Percentiles rank a stretch among this genome's conserved stretches.
phyloP scores from a whole-genome alignment of 1,139 yeast species.

The Suhomyces wounanorum region DNA sequence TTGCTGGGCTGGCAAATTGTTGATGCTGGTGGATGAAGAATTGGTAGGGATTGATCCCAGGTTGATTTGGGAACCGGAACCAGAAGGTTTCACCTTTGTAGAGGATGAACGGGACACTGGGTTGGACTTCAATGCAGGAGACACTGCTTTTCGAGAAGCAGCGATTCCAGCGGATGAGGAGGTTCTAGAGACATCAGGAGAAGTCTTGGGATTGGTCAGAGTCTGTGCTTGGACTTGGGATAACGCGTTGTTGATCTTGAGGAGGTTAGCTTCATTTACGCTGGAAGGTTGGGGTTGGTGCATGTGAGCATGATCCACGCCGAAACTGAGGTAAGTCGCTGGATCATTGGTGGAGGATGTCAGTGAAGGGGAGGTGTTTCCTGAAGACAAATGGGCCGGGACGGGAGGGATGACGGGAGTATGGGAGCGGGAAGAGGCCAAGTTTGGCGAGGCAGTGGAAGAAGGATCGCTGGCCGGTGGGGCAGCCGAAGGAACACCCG shows the following conservation, averaged over 20 bases:
- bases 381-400: slow-evolving; percentile 3
- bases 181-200: slow-evolving; percentile 20
- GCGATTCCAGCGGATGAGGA: slow-evolving; percentile 17
- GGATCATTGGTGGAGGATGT: slow-evolving; percentile 15
- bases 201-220: slow-evolving; percentile 7
- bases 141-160: slow-evolving; percentile 8
- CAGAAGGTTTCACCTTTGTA: slow-evolving; percentile 12
- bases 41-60: slow-evolving; percentile 3
- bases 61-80: not conserved
- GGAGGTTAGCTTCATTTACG: slow-evolving; percentile 10
- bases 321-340: slow-evolving; percentile 12
- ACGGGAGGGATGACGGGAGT: slow-evolving; percentile 16
- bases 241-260: slow-evolving; percentile 12
- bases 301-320: slow-evolving; percentile 9
- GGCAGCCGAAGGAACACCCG: not conserved
- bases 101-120: slow-evolving; percentile 17
- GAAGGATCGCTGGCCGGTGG: not conserved
- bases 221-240: slow-evolving; percentile 13
- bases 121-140: slow-evolving; percentile 13
- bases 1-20: slow-evolving; percentile 4
- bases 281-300: slow-evolving; percentile 7
- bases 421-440: slow-evolving; percentile 18
- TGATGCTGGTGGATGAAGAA: slow-evolving; percentile 14
- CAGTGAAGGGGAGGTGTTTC: slow-evolving; percentile 1
- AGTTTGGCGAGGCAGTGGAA: slow-evolving; percentile 5